A percentile compares a stretch with the other conserved stretches of the same genome.
Conservation (phyloP, 106 monocot genomes). For the Agapanthus africanus region DNA sequence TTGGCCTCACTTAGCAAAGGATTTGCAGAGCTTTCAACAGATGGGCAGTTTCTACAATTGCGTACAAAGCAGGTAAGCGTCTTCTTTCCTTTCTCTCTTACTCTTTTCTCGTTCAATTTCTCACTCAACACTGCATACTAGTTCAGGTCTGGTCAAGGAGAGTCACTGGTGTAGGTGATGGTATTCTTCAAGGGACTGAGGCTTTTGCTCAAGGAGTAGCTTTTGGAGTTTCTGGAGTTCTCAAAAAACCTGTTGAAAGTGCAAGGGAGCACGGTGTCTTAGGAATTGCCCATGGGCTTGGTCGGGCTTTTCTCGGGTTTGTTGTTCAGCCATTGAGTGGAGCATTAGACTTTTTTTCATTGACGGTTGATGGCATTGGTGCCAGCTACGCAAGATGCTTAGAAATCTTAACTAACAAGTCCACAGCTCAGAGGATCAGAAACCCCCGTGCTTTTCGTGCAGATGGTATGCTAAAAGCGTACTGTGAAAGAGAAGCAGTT, state of each 20-base stretch:
- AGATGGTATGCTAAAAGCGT: constrained; percentile 71
- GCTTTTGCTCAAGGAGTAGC: constrained; percentile 96
- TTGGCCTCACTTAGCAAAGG: constrained; percentile 97
- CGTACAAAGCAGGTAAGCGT: constrained; percentile 77
- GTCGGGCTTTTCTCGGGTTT: constrained; percentile 83
- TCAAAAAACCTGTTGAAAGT: constrained; percentile 87
- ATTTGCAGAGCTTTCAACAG: constrained; percentile 97
- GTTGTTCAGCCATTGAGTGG: constrained; percentile 97
- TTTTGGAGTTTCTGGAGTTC: constrained; percentile 94
- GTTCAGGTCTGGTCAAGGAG: constrained; percentile 86
- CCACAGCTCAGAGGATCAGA: constrained; percentile 56
- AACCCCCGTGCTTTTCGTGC: constrained; percentile 86
- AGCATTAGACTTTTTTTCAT: constrained; percentile 81
- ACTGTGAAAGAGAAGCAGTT: constrained; percentile 64
- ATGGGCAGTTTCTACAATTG: constrained; percentile 85
- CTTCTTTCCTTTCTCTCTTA: constrained; percentile 1
- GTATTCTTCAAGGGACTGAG: constrained; percentile 95
- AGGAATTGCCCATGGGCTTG: constrained; percentile 87
- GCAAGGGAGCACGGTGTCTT: constrained; percentile 71
- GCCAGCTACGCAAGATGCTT: constrained; percentile 83
- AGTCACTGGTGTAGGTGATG: constrained; percentile 96
- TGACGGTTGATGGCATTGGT: constrained; percentile 94
- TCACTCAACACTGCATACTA: neutral
- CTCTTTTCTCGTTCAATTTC: neutral
- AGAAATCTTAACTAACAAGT: constrained; percentile 71